Percentiles rank a stretch among this genome's conserved stretches.
phyloP scores from a whole-genome alignment of 176 grass and related monocot genomes.

The Triticum monococcum region DNA sequence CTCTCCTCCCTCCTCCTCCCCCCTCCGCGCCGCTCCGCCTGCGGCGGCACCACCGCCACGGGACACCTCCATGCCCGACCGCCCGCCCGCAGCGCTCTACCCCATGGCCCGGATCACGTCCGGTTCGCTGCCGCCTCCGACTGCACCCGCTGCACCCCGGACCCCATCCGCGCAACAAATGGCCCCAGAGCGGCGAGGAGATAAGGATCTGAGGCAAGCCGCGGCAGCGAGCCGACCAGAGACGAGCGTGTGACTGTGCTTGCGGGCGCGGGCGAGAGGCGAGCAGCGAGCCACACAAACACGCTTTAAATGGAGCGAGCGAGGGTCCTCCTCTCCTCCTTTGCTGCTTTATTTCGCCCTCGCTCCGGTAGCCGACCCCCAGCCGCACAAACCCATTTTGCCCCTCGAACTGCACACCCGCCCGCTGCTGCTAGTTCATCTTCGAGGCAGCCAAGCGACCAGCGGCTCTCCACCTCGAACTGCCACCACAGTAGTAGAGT shows the following conservation, averaged over 20 bases:
- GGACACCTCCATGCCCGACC: conserved; percentile 38
- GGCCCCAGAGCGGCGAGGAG: not conserved
- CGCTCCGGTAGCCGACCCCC: conserved; percentile 48
- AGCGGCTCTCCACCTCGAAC: conserved; percentile 1
- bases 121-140: not conserved
- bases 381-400: conserved; percentile 60
- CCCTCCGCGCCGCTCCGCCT: not conserved
- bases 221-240: not conserved
- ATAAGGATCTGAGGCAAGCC: conserved; percentile 40
- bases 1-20: conserved; percentile 42
- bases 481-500: not conserved
- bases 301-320: conserved; percentile 51
- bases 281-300: conserved; percentile 73
- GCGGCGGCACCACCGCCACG: conserved; percentile 23
- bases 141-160: conserved; percentile 1
- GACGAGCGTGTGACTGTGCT: not conserved
- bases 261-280: conserved; percentile 10
- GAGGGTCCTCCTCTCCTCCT: not conserved
- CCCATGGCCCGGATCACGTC: conserved; percentile 55
- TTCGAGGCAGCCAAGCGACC: conserved; percentile 24
- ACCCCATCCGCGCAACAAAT: conserved; percentile 28
- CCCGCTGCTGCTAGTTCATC: not conserved
- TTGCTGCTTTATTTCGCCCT: conserved; percentile 42
- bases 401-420: conserved; percentile 26
- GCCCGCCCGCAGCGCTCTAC: conserved; percentile 28